Conservation (phyloP, 2,329 filamentous ascomycete genomes). For the Daldinia sp. region DNA sequence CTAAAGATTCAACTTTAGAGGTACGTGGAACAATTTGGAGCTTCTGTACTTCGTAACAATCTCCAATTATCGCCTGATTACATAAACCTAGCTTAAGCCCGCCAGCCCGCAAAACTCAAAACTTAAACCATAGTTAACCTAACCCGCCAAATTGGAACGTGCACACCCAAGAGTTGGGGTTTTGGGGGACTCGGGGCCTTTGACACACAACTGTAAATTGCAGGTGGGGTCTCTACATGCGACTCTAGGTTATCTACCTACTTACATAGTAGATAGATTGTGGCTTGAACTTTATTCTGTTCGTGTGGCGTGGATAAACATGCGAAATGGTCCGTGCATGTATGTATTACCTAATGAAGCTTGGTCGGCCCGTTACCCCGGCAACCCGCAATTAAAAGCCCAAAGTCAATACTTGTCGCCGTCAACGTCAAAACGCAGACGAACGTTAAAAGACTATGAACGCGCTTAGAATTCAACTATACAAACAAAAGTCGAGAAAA, state of each 20-base stretch:
- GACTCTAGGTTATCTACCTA: neutral
- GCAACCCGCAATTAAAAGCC: conserved; percentile 15
- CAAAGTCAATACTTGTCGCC: conserved; percentile 39
- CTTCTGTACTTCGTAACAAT: conserved; percentile 5
- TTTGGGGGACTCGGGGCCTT: neutral
- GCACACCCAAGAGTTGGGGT: conserved; percentile 4
- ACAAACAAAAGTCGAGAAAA: conserved; percentile 42
- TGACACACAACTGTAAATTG: neutral
- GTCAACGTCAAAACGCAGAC: neutral
- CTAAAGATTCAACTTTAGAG: neutral
- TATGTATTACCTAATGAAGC: too few species aligned
- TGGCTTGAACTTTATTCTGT: conserved; percentile 1
- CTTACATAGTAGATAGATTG: too few species aligned
- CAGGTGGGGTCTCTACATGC: conserved; percentile 2
- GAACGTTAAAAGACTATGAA: conserved; percentile 1
- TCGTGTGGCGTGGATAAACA: too few species aligned
- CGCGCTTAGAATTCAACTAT: neutral
- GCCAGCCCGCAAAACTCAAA: neutral
- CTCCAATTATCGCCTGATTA: conserved; percentile 21
- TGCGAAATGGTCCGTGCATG: too few species aligned
- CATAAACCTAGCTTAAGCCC: conserved; percentile 3
- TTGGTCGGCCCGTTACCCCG: conserved; percentile 19
- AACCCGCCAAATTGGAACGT: neutral
- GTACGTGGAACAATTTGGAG: conserved; percentile 22
- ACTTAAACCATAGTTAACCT: neutral